phyloP scores from a whole-genome alignment of 2,329 filamentous ascomycete species.

The Pseudohalonectria lignicola region DNA sequence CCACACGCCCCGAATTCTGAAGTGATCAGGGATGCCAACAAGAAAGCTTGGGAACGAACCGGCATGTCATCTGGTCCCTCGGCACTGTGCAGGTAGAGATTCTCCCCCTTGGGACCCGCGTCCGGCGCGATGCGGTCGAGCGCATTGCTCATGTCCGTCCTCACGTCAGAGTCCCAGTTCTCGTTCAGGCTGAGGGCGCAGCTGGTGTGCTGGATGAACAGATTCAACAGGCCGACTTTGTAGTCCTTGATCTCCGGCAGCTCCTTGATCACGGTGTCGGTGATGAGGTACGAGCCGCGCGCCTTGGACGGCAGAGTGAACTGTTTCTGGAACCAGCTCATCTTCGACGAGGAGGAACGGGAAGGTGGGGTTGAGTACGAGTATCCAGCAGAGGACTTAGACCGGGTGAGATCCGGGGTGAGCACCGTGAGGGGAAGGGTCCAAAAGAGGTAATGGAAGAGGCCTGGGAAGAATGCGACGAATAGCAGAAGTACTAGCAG shows the following conservation, averaged over 20 bases:
- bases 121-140: conserved; percentile 83
- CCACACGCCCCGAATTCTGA: too few relatives aligned
- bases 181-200: conserved; percentile 89
- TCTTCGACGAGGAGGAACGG: conserved; percentile 21
- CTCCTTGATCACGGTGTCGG: conserved; percentile 56
- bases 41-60: conserved; percentile 35
- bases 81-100: conserved; percentile 71
- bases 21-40: too few relatives aligned
- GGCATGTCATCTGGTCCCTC: conserved; percentile 95
- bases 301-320: conserved; percentile 67
- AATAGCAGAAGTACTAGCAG: conserved; percentile 36
- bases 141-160: conserved; percentile 86
- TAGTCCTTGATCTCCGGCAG: conserved; percentile 75
- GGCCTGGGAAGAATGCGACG: conserved; percentile 37
- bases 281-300: conserved; percentile 84
- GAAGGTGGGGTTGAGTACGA: conserved; percentile 5
- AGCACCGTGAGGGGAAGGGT: conserved; percentile 33
- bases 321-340: conserved; percentile 79
- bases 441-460: conserved; percentile 39
- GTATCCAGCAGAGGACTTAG: not conserved
- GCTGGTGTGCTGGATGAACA: conserved; percentile 93
- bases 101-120: conserved; percentile 56
- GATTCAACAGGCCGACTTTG: conserved; percentile 74
- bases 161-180: conserved; percentile 80
- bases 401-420: conserved; percentile 5